Evolutionary conservation across 495 filamentous ascomycete genomes (phyloP).

Genomic region (Daldinia concentrica): DNA sequence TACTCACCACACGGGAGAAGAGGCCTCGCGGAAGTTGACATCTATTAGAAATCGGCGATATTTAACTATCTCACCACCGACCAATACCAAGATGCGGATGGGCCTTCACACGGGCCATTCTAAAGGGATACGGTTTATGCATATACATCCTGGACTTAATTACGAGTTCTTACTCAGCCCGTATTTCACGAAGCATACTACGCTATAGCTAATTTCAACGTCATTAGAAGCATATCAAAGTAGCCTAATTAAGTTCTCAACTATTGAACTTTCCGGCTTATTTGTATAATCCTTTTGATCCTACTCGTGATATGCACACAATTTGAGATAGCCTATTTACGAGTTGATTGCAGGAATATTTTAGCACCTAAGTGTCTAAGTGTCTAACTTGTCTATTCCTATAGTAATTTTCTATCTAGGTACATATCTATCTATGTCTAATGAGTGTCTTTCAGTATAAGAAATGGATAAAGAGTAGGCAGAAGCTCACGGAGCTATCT

Average conservation of each 20-base stretch:
- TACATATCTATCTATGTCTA: background rate
- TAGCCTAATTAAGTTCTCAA: no score
- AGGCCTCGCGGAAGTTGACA: background rate
- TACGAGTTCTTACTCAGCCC: conserved; percentile 10
- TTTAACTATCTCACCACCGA: background rate
- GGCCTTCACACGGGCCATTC: no score
- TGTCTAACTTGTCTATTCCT: background rate
- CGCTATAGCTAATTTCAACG: conserved; percentile 15
- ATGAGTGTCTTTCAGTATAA: background rate
- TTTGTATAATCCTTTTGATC: background rate
- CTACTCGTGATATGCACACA: background rate
- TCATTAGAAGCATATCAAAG: background rate
- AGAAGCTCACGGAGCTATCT: background rate
- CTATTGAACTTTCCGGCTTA: background rate
- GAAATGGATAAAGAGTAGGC: background rate
- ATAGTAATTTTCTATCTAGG: background rate
- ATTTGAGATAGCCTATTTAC: background rate
- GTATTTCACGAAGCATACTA: background rate
- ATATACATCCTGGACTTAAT: no score
- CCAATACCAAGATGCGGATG: background rate
- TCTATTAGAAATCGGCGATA: background rate
- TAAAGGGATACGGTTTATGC: no score
- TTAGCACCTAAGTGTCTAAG: background rate
- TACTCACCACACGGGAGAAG: background rate
- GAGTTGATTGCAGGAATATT: background rate